Evolutionary conservation across 306 rosid genomes (phyloP), one percentile per base, ranked within the genome.

Genomic region (Sechiopsis laciniata): DNA sequence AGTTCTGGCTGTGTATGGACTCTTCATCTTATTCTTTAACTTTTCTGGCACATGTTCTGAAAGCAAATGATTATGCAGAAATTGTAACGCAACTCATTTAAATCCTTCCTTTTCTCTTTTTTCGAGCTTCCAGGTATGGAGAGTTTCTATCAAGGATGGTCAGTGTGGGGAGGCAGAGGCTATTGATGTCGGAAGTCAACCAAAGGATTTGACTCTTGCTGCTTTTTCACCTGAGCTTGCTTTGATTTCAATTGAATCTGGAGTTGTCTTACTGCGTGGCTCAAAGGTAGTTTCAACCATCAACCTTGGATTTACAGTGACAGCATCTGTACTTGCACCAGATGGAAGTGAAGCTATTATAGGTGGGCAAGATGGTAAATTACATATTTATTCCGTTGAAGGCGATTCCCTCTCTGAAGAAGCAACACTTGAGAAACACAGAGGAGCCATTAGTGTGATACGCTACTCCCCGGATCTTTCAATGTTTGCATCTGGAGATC

Each of bases 401-500:
- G 89, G 97, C 1, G 92, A 89, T 83, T 83, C 90, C 29, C 91
- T 91, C 71, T 78, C 81, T 55, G 97, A 94, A 82, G 97, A 87
- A 83, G 89, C 85, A 56, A 90, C 86, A 74, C 88, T 94, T 61
- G 95, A 94, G 88, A 94, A 89, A 80, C 98, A 94, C 75, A 86
- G 98, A 55, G 98, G 97, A 32, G 89, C 98, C 72, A 54, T 94
- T 67, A 89, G 89, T 82, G 96, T 82, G 75, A 90, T 90, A 74
- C 82, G 79, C 17, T 90, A 94, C 87, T 94, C 98, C 75, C 96
- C 98, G 20, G 93, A 90, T 71, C 81, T 87, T 75, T 89, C 98
- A 60, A 89, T 91, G 98, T 88, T 89, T 87, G 98, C 96, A 78
- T 90, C 98, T 63, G 98, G 92, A 77, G 98, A 94, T 85, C 84